phyloP scores from a whole-genome alignment of 1,139 yeast genomes.

The Petasospora rhodanensis region DNA sequence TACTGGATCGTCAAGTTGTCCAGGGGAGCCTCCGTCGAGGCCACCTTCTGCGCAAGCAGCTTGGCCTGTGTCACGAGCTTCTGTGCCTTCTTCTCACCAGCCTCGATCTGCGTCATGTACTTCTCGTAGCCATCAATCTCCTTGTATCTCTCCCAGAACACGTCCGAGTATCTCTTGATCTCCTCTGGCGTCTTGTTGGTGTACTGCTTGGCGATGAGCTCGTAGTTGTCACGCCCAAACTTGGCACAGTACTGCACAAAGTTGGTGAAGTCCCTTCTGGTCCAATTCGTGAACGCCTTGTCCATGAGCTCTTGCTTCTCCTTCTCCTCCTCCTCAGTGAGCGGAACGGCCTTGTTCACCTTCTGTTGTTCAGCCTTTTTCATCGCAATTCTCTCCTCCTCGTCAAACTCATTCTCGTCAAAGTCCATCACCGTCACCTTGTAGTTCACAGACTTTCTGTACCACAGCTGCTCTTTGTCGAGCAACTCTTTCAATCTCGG shows the following conservation, averaged over 20 bases:
- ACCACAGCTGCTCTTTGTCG: constrained; percentile 74
- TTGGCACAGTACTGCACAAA: constrained; percentile 79
- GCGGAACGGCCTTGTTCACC: constrained; percentile 65
- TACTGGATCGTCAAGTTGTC: constrained; percentile 73
- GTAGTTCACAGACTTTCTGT: constrained; percentile 68
- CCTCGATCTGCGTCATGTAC: constrained; percentile 78
- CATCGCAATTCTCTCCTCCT: constrained; percentile 33
- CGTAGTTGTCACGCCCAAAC: constrained; percentile 63
- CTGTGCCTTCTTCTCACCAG: constrained; percentile 77
- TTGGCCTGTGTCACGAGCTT: constrained; percentile 62
- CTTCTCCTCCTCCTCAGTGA: constrained; percentile 69
- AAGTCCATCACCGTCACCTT: constrained; percentile 46
- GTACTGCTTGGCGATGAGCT: constrained; percentile 58
- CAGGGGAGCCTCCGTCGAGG: constrained; percentile 61
- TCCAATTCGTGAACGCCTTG: constrained; percentile 76
- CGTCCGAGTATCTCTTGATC: constrained; percentile 59
- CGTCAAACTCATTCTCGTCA: constrained; percentile 16
- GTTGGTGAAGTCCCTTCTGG: constrained; percentile 82
- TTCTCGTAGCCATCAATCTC: constrained; percentile 84
- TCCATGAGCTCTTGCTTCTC: constrained; percentile 57
- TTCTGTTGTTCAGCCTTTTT: constrained; percentile 55
- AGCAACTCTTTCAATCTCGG: constrained; percentile 57
- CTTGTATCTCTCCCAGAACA: constrained; percentile 69
- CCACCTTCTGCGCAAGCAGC: constrained; percentile 60
- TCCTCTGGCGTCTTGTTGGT: constrained; percentile 71